phyloP scores from a whole-genome alignment of 1,284 basidiomycete genomes.

The Macrocystidia cucumis region DNA sequence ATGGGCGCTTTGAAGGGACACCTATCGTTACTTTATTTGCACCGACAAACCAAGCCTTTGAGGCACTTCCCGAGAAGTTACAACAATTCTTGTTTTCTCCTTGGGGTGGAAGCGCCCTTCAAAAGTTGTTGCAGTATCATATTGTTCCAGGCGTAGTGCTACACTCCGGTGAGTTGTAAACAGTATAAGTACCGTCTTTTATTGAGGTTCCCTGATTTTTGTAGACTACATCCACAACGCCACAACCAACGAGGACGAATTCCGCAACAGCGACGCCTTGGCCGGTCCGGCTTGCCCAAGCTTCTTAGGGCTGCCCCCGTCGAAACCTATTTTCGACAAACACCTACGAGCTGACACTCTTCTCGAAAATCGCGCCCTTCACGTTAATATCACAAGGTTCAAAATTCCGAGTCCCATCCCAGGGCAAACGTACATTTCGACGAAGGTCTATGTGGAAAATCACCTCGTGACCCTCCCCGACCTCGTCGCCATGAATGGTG shows the following conservation, averaged over 20 bases:
- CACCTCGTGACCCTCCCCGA: slow-evolving; percentile 40
- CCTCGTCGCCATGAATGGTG: slow-evolving; percentile 55
- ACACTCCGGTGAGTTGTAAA: slow-evolving; percentile 43
- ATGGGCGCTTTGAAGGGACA: slow-evolving; percentile 36
- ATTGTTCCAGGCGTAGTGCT: slow-evolving; percentile 51
- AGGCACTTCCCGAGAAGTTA: slow-evolving; percentile 46
- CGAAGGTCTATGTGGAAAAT: slow-evolving; percentile 47
- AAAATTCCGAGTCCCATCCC: slow-evolving; percentile 30
- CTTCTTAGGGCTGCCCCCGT: no score
- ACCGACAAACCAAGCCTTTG: slow-evolving; percentile 60
- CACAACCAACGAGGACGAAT: no score
- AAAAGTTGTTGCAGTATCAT: slow-evolving; percentile 63
- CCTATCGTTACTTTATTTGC: slow-evolving; percentile 56
- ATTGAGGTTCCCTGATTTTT: no score
- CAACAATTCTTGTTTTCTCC: slow-evolving; percentile 63
- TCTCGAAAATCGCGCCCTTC: slow-evolving; percentile 38
- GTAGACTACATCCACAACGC: no score
- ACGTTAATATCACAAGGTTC: slow-evolving; percentile 43
- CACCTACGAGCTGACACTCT: slow-evolving; percentile 36
- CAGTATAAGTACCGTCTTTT: no score
- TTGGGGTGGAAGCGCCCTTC: slow-evolving; percentile 47
- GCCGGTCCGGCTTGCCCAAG: no score
- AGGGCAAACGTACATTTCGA: slow-evolving; percentile 27
- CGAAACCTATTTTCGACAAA: no score
- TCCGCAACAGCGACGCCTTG: no score